Percentiles rank a stretch among this genome's conserved stretches.
Evolutionary conservation across 768 basidiomycete species (phyloP).

Genomic region (Termitomyces sp.): DNA sequence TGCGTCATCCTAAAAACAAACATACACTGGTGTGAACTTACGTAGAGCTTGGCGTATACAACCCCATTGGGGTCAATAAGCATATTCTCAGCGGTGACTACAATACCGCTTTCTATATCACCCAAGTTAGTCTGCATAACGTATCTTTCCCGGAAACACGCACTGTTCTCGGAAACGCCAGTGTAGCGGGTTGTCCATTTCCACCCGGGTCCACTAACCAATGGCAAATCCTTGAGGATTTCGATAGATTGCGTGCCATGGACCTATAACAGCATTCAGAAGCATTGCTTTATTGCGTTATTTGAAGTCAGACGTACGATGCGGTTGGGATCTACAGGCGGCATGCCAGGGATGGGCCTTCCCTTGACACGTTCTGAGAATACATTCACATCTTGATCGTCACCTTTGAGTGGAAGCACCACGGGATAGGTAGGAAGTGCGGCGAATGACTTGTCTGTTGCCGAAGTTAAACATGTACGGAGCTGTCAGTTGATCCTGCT

Average conservation of each 20-base stretch:
- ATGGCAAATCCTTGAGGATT: slow-evolving; percentile 71
- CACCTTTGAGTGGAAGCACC: slow-evolving; percentile 67
- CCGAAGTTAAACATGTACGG: background rate
- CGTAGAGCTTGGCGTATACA: slow-evolving; percentile 58
- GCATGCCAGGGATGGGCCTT: slow-evolving; percentile 55
- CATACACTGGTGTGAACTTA: slow-evolving; percentile 19
- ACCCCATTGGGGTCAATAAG: slow-evolving; percentile 60
- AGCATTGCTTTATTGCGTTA: background rate
- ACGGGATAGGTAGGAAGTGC: slow-evolving; percentile 86
- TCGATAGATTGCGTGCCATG: slow-evolving; percentile 80
- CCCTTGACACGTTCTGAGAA: slow-evolving; percentile 51
- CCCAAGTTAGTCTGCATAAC: background rate
- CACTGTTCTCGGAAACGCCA: slow-evolving; percentile 80
- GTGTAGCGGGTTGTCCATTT: slow-evolving; percentile 58
- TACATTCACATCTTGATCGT: slow-evolving; percentile 59
- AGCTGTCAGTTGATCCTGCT: slow-evolving; percentile 8
- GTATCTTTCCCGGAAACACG: slow-evolving; percentile 16
- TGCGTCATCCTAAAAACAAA: background rate
- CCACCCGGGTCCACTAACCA: slow-evolving; percentile 77
- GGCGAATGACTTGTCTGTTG: slow-evolving; percentile 53
- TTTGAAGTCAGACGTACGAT: slow-evolving; percentile 38
- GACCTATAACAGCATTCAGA: slow-evolving; percentile 37
- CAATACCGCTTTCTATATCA: slow-evolving; percentile 63
- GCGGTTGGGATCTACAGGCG: slow-evolving; percentile 62
- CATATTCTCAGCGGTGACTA: slow-evolving; percentile 56